Evolutionary conservation across 192 early-diverging fungal genomes (phyloP), one percentile per base, ranked within the genome.

Genomic region (Lobulomyces angularis): DNA sequence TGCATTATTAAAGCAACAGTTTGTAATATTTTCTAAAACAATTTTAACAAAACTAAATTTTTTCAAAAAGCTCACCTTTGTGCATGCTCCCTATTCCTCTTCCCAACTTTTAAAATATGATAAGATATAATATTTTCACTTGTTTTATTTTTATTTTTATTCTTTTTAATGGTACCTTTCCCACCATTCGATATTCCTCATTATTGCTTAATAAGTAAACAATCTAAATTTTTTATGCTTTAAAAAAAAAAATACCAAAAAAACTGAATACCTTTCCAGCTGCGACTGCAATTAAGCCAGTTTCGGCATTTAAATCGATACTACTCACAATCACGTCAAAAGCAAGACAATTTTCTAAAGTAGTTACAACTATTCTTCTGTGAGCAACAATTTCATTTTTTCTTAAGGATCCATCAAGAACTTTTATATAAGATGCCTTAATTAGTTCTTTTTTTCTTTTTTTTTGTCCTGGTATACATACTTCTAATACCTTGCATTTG

Each of bases 381-480:
- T 59, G 53, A 3, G 69, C 73, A 22, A 77, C 57, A 8, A 64
- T 52, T 21, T 70, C 52, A 46, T 74, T 70, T 1, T 67, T 67
- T 3, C 56, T 54, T 12, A 67, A 43, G 11, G 61, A 66, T 5
- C 56, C 53, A 44, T 76, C 73, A 26, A 41, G 24, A 8, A 53
- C 69, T 72, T 39, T 11, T 9, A 48, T 5, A 3, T 22, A 19
- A 12, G n/a, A n/a, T n/a, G n/a, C n/a, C n/a, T n/a, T n/a, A n/a
- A n/a, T n/a, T n/a, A n/a, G n/a, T n/a, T n/a, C n/a, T n/a, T n/a
- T n/a, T n/a, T n/a, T n/a, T n/a, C n/a, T n/a, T n/a, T n/a, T n/a
- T n/a, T n/a, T n/a, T n/a, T n/a, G n/a, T n/a, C n/a, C n/a, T n/a
- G n/a, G n/a, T n/a, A n/a, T n/a, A n/a, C n/a, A n/a, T n/a, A n/a